Percentiles rank a stretch among this genome's conserved stretches.
These are phyloP conservation scores for Aspergillus oerlinghausenensis DNA, from an alignment of 2,329 filamentous ascomycete genomes.

Conservation along the genomic window DNA sequence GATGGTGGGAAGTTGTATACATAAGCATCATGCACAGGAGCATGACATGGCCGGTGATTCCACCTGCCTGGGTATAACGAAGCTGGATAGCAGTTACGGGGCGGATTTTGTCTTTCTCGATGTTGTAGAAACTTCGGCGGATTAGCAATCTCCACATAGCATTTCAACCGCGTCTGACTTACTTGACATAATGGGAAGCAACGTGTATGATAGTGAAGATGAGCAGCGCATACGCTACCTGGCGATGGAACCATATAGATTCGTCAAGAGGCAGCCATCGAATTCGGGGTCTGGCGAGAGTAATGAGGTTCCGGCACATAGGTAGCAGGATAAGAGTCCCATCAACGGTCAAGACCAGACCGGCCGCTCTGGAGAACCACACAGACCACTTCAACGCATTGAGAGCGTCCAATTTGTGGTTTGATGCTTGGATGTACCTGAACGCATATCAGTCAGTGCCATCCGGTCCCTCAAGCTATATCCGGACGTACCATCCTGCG, in stretches of 20 bases:
- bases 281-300: conserved; percentile 79
- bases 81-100: conserved; percentile 79
- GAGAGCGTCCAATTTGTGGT: conserved; percentile 66
- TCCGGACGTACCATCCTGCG: conserved; percentile 68
- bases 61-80: conserved; percentile 83
- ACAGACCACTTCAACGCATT: conserved; percentile 84
- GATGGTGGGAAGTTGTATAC: conserved; percentile 90
- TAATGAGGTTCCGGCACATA: conserved; percentile 87
- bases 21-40: conserved; percentile 98
- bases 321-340: conserved; percentile 83
- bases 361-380: conserved; percentile 93
- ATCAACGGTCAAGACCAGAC: conserved; percentile 78
- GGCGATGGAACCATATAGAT: conserved; percentile 93
- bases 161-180: conserved; percentile 30
- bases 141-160: conserved; percentile 19
- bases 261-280: conserved; percentile 91
- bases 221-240: conserved; percentile 84
- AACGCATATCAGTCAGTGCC: conserved; percentile 20
- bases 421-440: conserved; percentile 73
- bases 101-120: conserved; percentile 79
- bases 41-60: conserved; percentile 96
- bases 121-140: conserved; percentile 77
- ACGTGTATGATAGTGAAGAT: conserved; percentile 77
- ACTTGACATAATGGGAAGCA: conserved; percentile 88
- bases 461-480: background rate